phyloP scores from a whole-genome alignment of 164 flowering plant species.

The Vitis rupestris region DNA sequence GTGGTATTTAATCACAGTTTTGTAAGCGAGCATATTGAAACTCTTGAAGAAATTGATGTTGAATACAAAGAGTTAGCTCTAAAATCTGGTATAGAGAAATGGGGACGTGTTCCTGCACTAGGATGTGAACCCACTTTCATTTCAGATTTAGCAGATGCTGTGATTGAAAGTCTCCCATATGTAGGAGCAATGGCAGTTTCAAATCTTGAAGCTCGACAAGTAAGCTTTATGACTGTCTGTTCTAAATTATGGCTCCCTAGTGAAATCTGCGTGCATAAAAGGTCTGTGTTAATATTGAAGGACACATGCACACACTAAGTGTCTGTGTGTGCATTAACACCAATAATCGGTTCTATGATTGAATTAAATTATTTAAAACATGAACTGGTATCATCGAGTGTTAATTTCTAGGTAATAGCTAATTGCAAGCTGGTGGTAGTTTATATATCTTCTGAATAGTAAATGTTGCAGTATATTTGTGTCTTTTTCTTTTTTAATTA shows the following conservation, averaged over 20 bases:
- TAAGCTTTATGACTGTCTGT: conserved; percentile 13
- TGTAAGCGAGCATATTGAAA: conserved; percentile 98
- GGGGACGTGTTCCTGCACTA: conserved; percentile 98
- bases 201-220: conserved; percentile 96
- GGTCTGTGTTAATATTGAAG: too few relatives aligned
- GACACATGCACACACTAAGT: too few relatives aligned
- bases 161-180: conserved; percentile 94
- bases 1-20: conserved; percentile 49
- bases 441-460: too few relatives aligned
- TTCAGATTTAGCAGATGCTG: conserved; percentile 96
- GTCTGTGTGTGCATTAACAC: too few relatives aligned
- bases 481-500: too few relatives aligned
- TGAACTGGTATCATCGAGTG: too few relatives aligned
- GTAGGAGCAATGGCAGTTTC: conserved; percentile 98
- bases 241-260: not conserved
- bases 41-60: conserved; percentile 96
- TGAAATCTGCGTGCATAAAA: not conserved
- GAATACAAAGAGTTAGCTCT: conserved; percentile 95
- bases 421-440: too few relatives aligned
- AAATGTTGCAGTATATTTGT: too few relatives aligned
- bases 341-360: too few relatives aligned
- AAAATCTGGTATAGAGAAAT: conserved; percentile 83
- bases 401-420: too few relatives aligned
- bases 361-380: too few relatives aligned
- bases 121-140: conserved; percentile 93